Evolutionary conservation across 495 filamentous ascomycete genomes (phyloP).

Genomic region (Podospora anserina): DNA sequence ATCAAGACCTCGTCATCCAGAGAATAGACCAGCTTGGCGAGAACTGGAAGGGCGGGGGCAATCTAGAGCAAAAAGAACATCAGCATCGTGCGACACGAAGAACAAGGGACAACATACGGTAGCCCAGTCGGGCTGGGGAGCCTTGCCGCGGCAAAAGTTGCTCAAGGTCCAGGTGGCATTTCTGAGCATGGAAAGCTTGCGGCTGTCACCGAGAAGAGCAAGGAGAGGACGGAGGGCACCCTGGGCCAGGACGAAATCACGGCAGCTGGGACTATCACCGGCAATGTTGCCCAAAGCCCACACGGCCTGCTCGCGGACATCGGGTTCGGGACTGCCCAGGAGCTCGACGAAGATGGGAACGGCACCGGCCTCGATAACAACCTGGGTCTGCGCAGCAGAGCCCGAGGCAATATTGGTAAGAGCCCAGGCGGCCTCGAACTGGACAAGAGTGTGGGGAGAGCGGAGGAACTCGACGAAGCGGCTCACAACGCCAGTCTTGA

Average conservation of each 20-base stretch:
- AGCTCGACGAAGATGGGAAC: constrained; percentile 99
- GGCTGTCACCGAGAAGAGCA: constrained; percentile 87
- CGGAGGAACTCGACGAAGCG: constrained; percentile 98
- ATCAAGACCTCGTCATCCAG: constrained; percentile 98
- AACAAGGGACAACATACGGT: constrained; percentile 63
- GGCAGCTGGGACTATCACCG: constrained; percentile 94
- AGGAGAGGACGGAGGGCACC: constrained; percentile 90
- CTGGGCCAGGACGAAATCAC: constrained; percentile 87
- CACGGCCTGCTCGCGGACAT: constrained; percentile 97
- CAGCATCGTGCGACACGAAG: constrained; percentile 23
- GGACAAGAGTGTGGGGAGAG: constrained; percentile 95
- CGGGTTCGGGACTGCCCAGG: constrained; percentile 89
- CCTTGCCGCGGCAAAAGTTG: constrained; percentile 99
- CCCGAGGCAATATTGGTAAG: constrained; percentile 99
- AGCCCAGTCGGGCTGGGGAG: constrained; percentile 96
- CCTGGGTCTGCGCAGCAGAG: constrained; percentile 94
- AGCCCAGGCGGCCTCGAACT: constrained; percentile 99
- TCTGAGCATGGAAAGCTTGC: constrained; percentile 97
- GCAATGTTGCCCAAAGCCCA: constrained; percentile 99
- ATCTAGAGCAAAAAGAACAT: constrained; percentile 58
- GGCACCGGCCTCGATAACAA: constrained; percentile 96
- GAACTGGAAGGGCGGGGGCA: constrained; percentile 89
- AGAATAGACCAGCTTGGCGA: constrained; percentile 96
- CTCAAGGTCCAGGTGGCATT: constrained; percentile 99
- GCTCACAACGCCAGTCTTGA: constrained; percentile 96